A percentile compares a stretch with the other conserved stretches of the same genome.
phyloP scores from a whole-genome alignment of 75 land plant genomes.

The Ceratopteris richardii region DNA sequence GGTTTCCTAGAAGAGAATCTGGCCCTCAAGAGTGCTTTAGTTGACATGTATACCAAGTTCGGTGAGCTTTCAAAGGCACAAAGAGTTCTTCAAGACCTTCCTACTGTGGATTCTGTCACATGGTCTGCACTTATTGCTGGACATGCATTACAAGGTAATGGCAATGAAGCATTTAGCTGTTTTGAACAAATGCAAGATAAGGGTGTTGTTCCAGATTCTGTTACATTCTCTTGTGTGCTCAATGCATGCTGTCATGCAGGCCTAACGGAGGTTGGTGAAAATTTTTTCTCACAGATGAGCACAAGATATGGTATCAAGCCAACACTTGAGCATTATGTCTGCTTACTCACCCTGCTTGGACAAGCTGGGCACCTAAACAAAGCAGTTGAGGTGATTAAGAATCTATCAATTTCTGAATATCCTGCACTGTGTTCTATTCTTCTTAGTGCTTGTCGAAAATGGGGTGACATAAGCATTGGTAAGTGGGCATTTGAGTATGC shows the following conservation, averaged over 20 bases:
- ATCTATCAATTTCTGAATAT: not conserved
- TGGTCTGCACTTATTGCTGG: not conserved
- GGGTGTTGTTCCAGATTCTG: not conserved
- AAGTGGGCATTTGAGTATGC: not conserved
- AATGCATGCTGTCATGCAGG: not conserved
- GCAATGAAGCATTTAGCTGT: not conserved
- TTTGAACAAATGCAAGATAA: too few species aligned
- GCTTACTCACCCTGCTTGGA: not conserved
- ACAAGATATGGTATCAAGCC: not conserved
- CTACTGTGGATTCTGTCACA: not conserved
- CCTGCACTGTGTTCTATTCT: not conserved
- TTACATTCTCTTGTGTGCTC: not conserved
- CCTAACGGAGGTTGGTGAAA: not conserved
- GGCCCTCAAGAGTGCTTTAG: not conserved
- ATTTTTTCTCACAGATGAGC: not conserved
- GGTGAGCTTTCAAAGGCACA: not conserved
- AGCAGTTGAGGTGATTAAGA: not conserved
- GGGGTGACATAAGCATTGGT: not conserved
- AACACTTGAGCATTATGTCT: not conserved
- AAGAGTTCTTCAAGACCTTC: not conserved
- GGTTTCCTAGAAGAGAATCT: not conserved
- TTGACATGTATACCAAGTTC: not conserved
- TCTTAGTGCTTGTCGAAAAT: slow-evolving; percentile 1
- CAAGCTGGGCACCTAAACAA: not conserved
- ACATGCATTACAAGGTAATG: not conserved